Evolutionary conservation across 345 rosid genomes (phyloP), one percentile per base, ranked within the genome.

Genomic region (Clausena lansium): DNA sequence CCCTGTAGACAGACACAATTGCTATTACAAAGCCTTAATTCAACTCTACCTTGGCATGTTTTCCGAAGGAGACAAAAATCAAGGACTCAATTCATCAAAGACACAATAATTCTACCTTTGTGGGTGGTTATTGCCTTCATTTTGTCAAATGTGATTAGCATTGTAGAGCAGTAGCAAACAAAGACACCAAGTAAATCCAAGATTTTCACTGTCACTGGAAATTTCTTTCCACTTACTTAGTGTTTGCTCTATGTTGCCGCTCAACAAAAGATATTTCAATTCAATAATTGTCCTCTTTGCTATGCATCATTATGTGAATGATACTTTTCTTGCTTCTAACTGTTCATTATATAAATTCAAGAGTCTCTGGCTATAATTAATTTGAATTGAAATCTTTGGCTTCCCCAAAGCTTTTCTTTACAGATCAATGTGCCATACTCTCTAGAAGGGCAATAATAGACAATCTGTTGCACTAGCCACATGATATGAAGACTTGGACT

Each of bases 231-330:
- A 59, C 70, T 20, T 15, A 14, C 20, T 36, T 11, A 52, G 61
- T 57, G 19, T 50, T 36, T 30, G 17, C 36, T 5, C 27, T 45
- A 2, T 20, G 36, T 63, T 74, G 20, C 47, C 60, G 19, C 13
- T 75, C 61, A 64, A n/a, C 33, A 3, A 20, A 32, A 5, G 70
- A 47, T 30, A 64, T 50, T 75, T 74, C 60, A 19, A 63, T 28
- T 64, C 61, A 75, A 63, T 63, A 75, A 75, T 63, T 75, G 70
- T 25, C 36, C 27, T 30, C 30, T 6, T 7, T 63, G 67, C 68
- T 6, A 13, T 63, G 67, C 68, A 62, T 30, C 50, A 74, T 30
- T 20, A 15, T 30, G 69, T 9, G 27, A 64, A 62, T 74, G 57
- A 52, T 52, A 52, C 57, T 52, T 17, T 17, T 52, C 55, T 41